phyloP scores from a whole-genome alignment of 257 asterid species.

The Cruciata laevipes region DNA sequence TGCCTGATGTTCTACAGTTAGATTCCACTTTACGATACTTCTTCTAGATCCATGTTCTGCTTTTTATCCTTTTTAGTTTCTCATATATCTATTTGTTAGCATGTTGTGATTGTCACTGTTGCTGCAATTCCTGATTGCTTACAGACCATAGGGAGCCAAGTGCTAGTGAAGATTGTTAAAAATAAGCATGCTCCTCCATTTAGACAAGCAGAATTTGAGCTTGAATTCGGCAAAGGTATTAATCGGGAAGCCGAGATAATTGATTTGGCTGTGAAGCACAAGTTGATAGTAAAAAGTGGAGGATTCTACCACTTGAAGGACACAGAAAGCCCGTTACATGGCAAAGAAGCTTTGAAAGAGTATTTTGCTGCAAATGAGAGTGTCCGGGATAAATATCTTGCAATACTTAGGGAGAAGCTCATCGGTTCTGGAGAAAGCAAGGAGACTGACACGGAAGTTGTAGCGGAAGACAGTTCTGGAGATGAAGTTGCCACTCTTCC shows the following conservation, averaged over 20 bases:
- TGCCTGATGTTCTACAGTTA: background rate
- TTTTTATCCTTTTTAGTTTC: background rate
- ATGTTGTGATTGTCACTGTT: background rate
- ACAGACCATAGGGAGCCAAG: constrained; percentile 82
- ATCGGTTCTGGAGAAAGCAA: constrained; percentile 22
- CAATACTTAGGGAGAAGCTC: constrained; percentile 64
- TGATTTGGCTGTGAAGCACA: constrained; percentile 68
- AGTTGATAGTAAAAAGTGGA: constrained; percentile 41
- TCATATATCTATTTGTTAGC: background rate
- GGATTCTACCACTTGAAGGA: constrained; percentile 31
- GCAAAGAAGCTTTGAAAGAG: constrained; percentile 58
- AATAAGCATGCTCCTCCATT: constrained; percentile 96
- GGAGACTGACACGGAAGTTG: constrained; percentile 23
- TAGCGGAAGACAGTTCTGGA: constrained; percentile 26
- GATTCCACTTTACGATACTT: background rate
- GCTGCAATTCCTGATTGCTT: background rate
- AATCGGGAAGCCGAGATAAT: constrained; percentile 64
- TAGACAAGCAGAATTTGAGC: constrained; percentile 69
- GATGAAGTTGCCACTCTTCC: constrained; percentile 49
- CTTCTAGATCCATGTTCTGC: background rate
- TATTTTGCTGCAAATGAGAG: constrained; percentile 39
- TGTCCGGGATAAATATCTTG: constrained; percentile 49
- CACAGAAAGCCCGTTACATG: constrained; percentile 24
- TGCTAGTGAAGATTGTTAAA: constrained; percentile 80
- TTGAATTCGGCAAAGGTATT: constrained; percentile 86